A percentile compares a stretch with the other conserved stretches of the same genome.
Evolutionary conservation across 345 rosid genomes (phyloP).

Genomic region (Kernera saxatilis): DNA sequence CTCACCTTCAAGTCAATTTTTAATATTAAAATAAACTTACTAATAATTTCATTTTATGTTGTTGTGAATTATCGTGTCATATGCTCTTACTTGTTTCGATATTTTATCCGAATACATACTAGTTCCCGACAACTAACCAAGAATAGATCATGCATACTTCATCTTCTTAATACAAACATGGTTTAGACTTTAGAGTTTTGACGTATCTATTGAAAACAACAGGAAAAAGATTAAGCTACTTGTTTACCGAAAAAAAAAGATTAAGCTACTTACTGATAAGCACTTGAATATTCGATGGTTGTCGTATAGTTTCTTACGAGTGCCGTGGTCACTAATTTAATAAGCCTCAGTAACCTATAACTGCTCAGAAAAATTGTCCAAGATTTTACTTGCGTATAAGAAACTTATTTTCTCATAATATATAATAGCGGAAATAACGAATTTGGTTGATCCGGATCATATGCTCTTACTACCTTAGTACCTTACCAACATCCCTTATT

Average conservation of each 20-base stretch:
- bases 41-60: conserved; percentile 1
- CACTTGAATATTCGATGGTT: too few relatives aligned
- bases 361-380: neutral
- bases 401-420: neutral
- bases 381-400: conserved; percentile 1
- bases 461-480: neutral
- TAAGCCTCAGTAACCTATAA: neutral
- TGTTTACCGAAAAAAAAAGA: too few relatives aligned
- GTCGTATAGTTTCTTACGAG: neutral
- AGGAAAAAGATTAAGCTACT: too few relatives aligned
- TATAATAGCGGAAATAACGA: neutral
- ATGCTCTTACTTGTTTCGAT: neutral
- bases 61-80: neutral
- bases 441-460: conserved; percentile 1
- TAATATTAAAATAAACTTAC: neutral
- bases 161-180: too few relatives aligned
- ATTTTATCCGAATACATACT: too few relatives aligned
- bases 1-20: conserved; percentile 13
- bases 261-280: too few relatives aligned
- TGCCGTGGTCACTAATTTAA: neutral
- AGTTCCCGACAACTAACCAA: neutral
- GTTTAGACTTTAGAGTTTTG: too few relatives aligned
- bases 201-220: too few relatives aligned
- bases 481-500: conserved; percentile 16
- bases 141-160: too few relatives aligned